Evolutionary conservation across 768 basidiomycete species (phyloP), one percentile per base, ranked within the genome.

Genomic region (Hygrocybe coccinea): DNA sequence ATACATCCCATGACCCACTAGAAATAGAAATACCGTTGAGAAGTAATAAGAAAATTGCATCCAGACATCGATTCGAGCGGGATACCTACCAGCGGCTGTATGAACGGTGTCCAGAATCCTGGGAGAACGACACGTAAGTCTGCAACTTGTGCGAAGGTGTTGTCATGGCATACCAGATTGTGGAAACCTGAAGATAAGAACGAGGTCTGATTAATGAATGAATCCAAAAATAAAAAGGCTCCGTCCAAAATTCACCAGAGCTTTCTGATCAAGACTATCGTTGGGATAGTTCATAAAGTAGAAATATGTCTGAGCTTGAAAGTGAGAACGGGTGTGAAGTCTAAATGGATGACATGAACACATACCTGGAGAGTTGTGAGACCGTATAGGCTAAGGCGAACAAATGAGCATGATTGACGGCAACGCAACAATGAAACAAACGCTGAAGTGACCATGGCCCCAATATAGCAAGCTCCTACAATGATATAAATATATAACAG

Each of bases 1-100:
- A 59, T 78, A 76, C 52, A 76, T 69, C 6, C 52, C 51, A 22
- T 53, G 56, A 36, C 37, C 33, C 41, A 57, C 56, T 57, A 22
- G 12, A 47, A 50, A 24, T 10, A n/a, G 5, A 29, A 8, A 29
- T 29, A 29, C 29, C 29, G 29, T 29, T 8, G 4, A 8, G 3
- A 8, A 29, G 29, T 29, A 8, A 29, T 29, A 4, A 29, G 3
- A 4, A 4, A 4, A 4, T 29, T 29, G 29, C 29, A 29, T 29
- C 29, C 29, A 29, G 29, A 29, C 8, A 29, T n/a, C n/a, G n/a
- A n/a, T n/a, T n/a, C n/a, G n/a, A n/a, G n/a, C n/a, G 29, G 3
- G 29, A 29, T 3, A 29, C 29, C 29, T 8, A 29, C 29, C 29
- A 8, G 8, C 3, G 4, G 29, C 29, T 3, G 29, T 29, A 29